Evolutionary conservation across 139 green algal species (phyloP), one percentile per base, ranked within the genome.

Genomic region (Chlorella sp.): DNA sequence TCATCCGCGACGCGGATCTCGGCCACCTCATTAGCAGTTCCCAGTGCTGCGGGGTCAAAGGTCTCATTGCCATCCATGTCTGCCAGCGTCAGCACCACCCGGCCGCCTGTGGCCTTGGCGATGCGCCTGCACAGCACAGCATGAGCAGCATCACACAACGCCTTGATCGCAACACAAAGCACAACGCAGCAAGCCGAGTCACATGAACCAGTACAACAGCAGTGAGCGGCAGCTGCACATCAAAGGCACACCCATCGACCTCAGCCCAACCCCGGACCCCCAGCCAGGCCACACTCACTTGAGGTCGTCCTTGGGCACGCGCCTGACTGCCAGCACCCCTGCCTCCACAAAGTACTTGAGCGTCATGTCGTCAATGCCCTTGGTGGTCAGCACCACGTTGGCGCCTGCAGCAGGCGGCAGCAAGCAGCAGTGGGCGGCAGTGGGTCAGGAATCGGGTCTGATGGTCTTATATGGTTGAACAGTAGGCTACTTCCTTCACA

Each of bases 291-390:
- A 27, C 5, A 70, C 81, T 71, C 79, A 94, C 90, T 86, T 87
- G 49, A 99, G 76, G 82, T 99, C 95, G 33, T 98, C 94, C 80
- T 97, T 98, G 49, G 91, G 88, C 31, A 99, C 95, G 6, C 95
- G 76, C 20, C 95, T 80, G 65, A 86, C 93, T 32, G 91, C 94
- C 49, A 99, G 94, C n/a, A 82, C 88, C 6, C 93, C 92, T n/a
- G 93, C 92, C 86, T 99, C 95, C 64, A 99, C 95, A 86, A 99
- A 98, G 83, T 99, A 98, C 79, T 99, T 99, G 68, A 99, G 88
- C 14, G 84, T 84, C 88, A 96, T 94, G 86, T 99, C 95, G 75
- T 99, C 95, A 73, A 99, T 99, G 80, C 95, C 95, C 88, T 99
- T 99, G 72, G 94, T 98, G 32, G 93, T 98, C 34, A 99, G 80